Base-by-base conservation (phyloP, 805 yeast genomes). In the Kluyveromyces aestuarii region DNA sequence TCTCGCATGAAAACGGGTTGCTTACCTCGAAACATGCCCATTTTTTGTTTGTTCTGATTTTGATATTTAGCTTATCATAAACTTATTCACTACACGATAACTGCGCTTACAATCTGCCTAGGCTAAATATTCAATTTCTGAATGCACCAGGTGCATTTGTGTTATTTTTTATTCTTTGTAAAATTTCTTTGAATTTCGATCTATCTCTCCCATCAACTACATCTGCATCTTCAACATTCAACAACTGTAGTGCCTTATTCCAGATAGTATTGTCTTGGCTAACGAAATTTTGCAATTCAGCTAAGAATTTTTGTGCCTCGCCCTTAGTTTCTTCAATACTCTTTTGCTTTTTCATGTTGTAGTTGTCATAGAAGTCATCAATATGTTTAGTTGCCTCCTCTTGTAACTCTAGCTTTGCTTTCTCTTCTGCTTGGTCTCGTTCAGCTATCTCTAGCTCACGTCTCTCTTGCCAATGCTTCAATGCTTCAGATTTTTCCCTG, bases 291-390 rank as follows among this genome's bases (percentile, higher is more conserved):
- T 89, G 96, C 63, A 93, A 82, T 59, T 84, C 80, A 48, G 75
- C 79, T 52, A 86, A 64, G 63, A 84, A 89, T 51, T 77, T 79
- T 55, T 78, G 81, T 57, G 87, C 87, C 56, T 84, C 93, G 46
- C 72, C 71, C 62, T 74, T 73, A 11, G 86, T 82, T 50, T 76
- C 75, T 51, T 78, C 81, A 48, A 82, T 70, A 46, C 81, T 78
- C 55, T 76, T 76, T 47, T 87, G 91, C 67, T 81, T 84, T 72
- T 90, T 90, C 62, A 75, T 73, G 70, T 87, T 89, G 74, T 91
- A 91, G 62, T 82, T 83, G 58, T 87, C 96, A 67, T 91, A 91
- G 67, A 91, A 91, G 54, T 86, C 96, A 64, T 91, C 96, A 60
- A 89, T 80, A 47, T 88, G 82, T 63, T 81, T 80, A 60, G 80